Conservation (phyloP, 2,329 filamentous ascomycete species). For the Colletotrichum sp. region DNA sequence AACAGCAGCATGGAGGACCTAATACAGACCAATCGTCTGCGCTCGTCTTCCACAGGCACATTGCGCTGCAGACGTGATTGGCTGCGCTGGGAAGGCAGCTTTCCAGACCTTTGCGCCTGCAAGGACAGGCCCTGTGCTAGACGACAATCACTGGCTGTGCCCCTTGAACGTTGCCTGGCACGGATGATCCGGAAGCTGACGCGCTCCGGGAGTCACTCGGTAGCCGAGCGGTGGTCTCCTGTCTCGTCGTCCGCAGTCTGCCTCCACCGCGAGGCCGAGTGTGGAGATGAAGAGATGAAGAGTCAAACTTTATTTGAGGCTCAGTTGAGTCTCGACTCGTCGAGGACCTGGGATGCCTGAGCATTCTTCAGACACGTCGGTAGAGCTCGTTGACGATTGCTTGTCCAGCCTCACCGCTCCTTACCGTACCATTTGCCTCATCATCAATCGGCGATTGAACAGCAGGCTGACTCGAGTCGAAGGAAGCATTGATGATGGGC, state of each 20-base stretch:
- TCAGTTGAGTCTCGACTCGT: conserved; percentile 4
- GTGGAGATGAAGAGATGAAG: conserved; percentile 3
- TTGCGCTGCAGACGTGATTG: conserved; percentile 5
- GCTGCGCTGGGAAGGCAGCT: neutral
- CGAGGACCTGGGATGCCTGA: conserved; percentile 5
- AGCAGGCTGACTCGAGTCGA: neutral
- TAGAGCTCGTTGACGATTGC: neutral
- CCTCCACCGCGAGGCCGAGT: conserved; percentile 1
- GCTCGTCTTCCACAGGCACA: neutral
- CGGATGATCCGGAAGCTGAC: conserved; percentile 21
- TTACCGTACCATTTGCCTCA: neutral
- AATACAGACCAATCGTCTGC: neutral
- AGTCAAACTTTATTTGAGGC: conserved; percentile 17
- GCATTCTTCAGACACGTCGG: neutral
- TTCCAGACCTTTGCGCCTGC: neutral
- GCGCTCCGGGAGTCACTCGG: conserved; percentile 17
- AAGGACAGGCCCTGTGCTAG: conserved; percentile 2
- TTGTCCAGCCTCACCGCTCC: conserved; percentile 5
- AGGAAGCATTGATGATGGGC: neutral
- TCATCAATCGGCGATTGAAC: neutral
- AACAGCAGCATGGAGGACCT: neutral
- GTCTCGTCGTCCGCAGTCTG: neutral
- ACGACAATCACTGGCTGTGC: neutral
- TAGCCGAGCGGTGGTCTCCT: neutral
- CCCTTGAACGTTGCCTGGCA: neutral